These are phyloP conservation scores for Termitomyces titanicus DNA, from an alignment of 768 basidiomycete species.

Conservation along the genomic window DNA sequence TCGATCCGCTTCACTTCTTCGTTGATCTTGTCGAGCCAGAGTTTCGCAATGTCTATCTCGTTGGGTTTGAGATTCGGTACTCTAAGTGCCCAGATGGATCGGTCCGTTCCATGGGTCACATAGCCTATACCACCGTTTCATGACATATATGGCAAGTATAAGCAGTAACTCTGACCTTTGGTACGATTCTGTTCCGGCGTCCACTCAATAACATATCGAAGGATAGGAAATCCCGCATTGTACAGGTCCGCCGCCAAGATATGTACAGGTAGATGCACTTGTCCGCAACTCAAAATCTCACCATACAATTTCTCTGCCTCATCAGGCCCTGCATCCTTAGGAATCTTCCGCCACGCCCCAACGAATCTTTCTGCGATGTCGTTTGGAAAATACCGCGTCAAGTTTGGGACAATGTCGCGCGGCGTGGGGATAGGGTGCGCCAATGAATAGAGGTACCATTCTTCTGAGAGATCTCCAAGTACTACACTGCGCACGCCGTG, in stretches of 20 bases:
- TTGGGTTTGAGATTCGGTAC: conserved; percentile 40
- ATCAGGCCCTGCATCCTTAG: conserved; percentile 35
- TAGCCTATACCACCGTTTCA: conserved; percentile 38
- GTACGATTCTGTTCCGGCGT: conserved; percentile 57
- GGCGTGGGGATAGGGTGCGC: conserved; percentile 52
- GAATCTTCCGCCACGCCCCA: conserved; percentile 36
- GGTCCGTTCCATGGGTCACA: conserved; percentile 70
- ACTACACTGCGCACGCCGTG: conserved; percentile 61
- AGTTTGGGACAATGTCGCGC: conserved; percentile 51
- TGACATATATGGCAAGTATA: too few relatives aligned
- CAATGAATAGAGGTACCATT: conserved; percentile 78
- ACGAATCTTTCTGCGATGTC: conserved; percentile 45
- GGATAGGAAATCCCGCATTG: conserved; percentile 53
- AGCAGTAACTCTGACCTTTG: conserved; percentile 36
- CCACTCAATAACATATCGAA: conserved; percentile 70
- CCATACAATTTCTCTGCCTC: conserved; percentile 50
- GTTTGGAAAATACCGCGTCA: conserved; percentile 57
- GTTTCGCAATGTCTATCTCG: conserved; percentile 45
- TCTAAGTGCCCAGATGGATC: conserved; percentile 58
- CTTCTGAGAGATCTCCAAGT: conserved; percentile 68
- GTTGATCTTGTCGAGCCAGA: conserved; percentile 53
- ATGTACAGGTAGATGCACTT: conserved; percentile 67
- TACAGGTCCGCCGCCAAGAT: conserved; percentile 59
- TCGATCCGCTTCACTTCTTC: conserved; percentile 41
- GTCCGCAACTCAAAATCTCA: conserved; percentile 54